Percentiles rank a stretch among this genome's conserved stretches.
Conservation (phyloP, 2,329 filamentous ascomycete species). For the Acrocalymma vagum region DNA sequence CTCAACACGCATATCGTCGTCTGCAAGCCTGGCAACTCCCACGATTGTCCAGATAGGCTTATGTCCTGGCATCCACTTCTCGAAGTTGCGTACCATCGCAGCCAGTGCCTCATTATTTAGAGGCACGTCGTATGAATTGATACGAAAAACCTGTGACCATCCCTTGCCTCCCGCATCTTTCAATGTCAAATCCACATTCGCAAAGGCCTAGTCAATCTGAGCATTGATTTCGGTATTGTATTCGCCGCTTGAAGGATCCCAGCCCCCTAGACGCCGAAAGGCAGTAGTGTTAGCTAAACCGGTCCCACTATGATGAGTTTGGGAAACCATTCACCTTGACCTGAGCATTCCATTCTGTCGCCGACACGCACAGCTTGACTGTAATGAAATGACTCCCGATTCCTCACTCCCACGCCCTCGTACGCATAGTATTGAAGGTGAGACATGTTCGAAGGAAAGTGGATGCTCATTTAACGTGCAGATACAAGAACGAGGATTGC, state of each 20-base stretch:
- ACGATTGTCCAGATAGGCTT: constrained; percentile 23
- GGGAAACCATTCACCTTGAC: constrained; percentile 32
- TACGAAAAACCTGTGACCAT: constrained; percentile 58
- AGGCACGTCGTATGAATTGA: constrained; percentile 28
- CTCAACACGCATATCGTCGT: constrained; percentile 49
- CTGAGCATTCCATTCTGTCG: constrained; percentile 39
- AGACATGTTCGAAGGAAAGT: no score
- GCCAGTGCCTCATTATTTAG: constrained; percentile 17
- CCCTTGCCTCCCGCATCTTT: constrained; percentile 64
- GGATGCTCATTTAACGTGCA: no score
- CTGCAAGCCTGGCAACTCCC: constrained; percentile 23
- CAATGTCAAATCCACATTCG: constrained; percentile 62
- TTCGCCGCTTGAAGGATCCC: constrained; percentile 29
- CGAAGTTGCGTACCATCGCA: constrained; percentile 19
- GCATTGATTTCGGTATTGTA: constrained; percentile 26
- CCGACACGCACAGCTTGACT: constrained; percentile 43
- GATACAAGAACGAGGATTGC: no score
- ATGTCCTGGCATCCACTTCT: constrained; percentile 27
- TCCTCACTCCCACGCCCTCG: no score
- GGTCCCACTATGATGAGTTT: background rate
- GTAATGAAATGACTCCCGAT: no score
- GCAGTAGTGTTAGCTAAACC: no score
- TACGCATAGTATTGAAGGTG: no score
- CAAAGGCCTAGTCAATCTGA: constrained; percentile 56
- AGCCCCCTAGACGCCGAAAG: constrained; percentile 30